These are phyloP conservation scores for Cryphonectria nitschkei DNA, from an alignment of 2,329 filamentous ascomycete species.

Conservation along the genomic window DNA sequence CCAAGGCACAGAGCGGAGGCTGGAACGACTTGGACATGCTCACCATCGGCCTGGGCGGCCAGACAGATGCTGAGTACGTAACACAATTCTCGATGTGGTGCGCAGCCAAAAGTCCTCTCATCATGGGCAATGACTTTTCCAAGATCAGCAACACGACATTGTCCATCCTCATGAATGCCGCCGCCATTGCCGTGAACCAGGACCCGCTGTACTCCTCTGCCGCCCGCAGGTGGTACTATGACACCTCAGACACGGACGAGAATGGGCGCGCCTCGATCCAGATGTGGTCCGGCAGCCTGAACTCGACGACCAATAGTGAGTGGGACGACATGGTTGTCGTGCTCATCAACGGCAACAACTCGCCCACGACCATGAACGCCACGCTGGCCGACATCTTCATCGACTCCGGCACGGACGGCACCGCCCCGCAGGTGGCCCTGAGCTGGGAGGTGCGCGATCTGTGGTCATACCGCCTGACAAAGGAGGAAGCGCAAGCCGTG, in stretches of 20 bases:
- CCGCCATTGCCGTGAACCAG: conserved; percentile 47
- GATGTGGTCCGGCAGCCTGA: conserved; percentile 52
- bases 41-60: conserved; percentile 31
- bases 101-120: conserved; percentile 31
- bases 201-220: conserved; percentile 15
- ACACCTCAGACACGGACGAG: conserved; percentile 40
- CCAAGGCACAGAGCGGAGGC: conserved; percentile 25
- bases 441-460: conserved; percentile 59
- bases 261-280: conserved; percentile 51
- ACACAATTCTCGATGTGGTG: conserved; percentile 33
- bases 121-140: conserved; percentile 33
- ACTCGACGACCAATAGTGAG: conserved; percentile 46
- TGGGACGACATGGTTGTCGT: conserved; percentile 49
- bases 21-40: conserved; percentile 35
- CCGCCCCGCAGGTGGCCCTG: conserved; percentile 44
- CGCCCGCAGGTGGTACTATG: conserved; percentile 30
- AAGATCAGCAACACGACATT: conserved; percentile 39
- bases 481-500: conserved; percentile 47
- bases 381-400: conserved; percentile 57
- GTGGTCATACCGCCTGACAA: conserved; percentile 58
- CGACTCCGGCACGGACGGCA: conserved; percentile 47
- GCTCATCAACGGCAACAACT: conserved; percentile 51
- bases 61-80: conserved; percentile 31
- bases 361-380: conserved; percentile 49
- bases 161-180: conserved; percentile 45